Evolutionary conservation across 306 rosid genomes (phyloP).

Genomic region (Crotalaria pallida): DNA sequence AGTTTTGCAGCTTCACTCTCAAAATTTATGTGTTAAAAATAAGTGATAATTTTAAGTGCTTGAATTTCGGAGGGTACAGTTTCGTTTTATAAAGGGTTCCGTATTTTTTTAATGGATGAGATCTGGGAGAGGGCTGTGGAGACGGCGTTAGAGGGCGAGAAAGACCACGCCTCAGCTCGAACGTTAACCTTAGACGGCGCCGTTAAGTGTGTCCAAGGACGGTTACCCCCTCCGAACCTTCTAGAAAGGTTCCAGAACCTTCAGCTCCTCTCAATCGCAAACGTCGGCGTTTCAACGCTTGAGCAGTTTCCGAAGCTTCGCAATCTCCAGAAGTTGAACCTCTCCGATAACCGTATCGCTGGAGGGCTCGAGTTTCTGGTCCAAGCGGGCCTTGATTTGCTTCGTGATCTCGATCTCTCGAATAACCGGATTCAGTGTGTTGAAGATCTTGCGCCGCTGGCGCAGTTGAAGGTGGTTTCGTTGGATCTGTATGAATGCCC

Average conservation of each 20-base stretch:
- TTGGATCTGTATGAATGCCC: conserved; percentile 93
- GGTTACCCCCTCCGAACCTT: conserved; percentile 74
- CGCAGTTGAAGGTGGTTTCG: conserved; percentile 76
- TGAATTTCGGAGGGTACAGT: neutral
- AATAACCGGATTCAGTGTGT: conserved; percentile 79
- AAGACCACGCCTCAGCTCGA: conserved; percentile 59
- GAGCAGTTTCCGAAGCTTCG: conserved; percentile 82
- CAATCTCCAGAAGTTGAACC: conserved; percentile 66
- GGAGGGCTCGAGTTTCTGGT: conserved; percentile 75
- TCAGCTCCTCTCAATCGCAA: conserved; percentile 84
- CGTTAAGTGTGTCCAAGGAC: conserved; percentile 81
- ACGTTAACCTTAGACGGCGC: conserved; percentile 87
- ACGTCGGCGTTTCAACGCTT: conserved; percentile 79
- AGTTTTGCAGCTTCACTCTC: neutral
- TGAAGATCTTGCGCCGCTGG: conserved; percentile 85
- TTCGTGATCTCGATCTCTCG: conserved; percentile 77
- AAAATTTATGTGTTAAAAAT: neutral
- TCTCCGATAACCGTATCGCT: conserved; percentile 84
- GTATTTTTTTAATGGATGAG: conserved; percentile 91
- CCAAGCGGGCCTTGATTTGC: conserved; percentile 75
- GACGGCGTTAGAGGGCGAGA: conserved; percentile 80
- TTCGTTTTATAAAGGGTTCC: conserved; percentile 50
- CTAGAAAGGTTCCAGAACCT: conserved; percentile 79
- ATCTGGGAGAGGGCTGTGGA: conserved; percentile 96
- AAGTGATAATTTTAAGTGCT: neutral